Evolutionary conservation across 2,329 filamentous ascomycete species (phyloP), one percentile per base, ranked within the genome.

Genomic region (Colletotrichum sp.): DNA sequence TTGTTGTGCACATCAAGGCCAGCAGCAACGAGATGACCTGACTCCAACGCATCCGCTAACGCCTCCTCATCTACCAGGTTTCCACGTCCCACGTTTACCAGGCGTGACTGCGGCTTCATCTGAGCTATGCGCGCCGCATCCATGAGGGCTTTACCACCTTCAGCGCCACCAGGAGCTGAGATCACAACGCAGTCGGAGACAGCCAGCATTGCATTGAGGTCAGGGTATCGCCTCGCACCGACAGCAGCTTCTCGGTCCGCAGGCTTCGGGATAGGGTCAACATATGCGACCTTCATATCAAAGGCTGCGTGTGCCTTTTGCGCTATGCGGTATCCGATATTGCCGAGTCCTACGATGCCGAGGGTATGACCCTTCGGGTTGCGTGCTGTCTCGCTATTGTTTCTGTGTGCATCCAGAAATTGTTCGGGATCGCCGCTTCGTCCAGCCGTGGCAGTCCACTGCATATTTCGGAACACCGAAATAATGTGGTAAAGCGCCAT

Each of bases 281-380:
- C 84, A 71, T 92, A 92, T 24, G 85, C 78, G 65, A 94, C 88
- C 24, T 86, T 84, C 91, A 94, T 92, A 6, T 88, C 89, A 57
- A 93, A 89, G 1, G 88, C 89, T 0, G 82, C 79, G 30, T 84
- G 82, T 0, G 89, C 90, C 79, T 93, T 93, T 60, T 88, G 82
- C 0, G 92, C 92, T 24, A 93, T 88, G 2, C 80, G 82, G 49
- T 85, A 87, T 0, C 89, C 89, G 65, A 90, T 90, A 49, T 90
- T 89, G 1, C 92, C 92, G 2, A 93, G 84, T 0, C 92, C 92
- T 9, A 94, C 87, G 21, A 94, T 87, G 2, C 91, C 92, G 0
- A 94, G 85, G 0, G 83, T 85, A 64, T 89, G 87, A 5, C 87
- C 87, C 9, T 86, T 85, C 0, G 92, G 92, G 78, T 94, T 93